phyloP scores from a whole-genome alignment of 805 yeast genomes.

The Kodamaea leandrae region DNA sequence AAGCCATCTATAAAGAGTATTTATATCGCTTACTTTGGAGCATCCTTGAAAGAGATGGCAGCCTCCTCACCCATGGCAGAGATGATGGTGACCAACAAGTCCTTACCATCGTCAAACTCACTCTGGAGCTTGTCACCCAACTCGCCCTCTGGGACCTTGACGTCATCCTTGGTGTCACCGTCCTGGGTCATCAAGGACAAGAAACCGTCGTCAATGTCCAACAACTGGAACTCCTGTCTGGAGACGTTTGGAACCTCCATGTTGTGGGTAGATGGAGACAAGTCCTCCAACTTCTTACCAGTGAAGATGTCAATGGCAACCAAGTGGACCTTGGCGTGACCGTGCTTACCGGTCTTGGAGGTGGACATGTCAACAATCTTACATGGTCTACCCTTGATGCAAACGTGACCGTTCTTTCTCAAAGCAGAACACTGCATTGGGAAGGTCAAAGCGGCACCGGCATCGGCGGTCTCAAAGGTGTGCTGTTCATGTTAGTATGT shows the following conservation, averaged over 20 bases:
- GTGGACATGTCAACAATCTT: slow-evolving; percentile 99
- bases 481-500: slow-evolving; percentile 52
- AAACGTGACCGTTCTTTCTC: slow-evolving; percentile 99
- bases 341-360: slow-evolving; percentile 99
- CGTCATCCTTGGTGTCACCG: slow-evolving; percentile 99
- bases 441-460: slow-evolving; percentile 97
- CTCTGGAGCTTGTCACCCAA: slow-evolving; percentile 89
- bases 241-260: slow-evolving; percentile 98
- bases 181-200: slow-evolving; percentile 93
- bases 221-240: slow-evolving; percentile 95
- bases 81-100: slow-evolving; percentile 92
- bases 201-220: slow-evolving; percentile 98
- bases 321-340: slow-evolving; percentile 99
- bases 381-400: slow-evolving; percentile 98
- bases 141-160: slow-evolving; percentile 97
- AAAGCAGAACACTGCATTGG: slow-evolving; percentile 99
- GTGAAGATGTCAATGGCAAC: slow-evolving; percentile 99
- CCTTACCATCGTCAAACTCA: slow-evolving; percentile 98
- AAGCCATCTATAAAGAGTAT: slow-evolving; percentile 9
- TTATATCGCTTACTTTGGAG: slow-evolving; percentile 59
- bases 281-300: slow-evolving; percentile 98
- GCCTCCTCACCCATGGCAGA: slow-evolving; percentile 99
- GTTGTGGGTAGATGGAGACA: slow-evolving; percentile 99
- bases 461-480: slow-evolving; percentile 96
- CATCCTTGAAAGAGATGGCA: slow-evolving; percentile 97